A percentile compares a stretch with the other conserved stretches of the same genome.
These are phyloP conservation scores for Hordeum marinum DNA, from an alignment of 176 grass and related monocot species.

Conservation along the genomic window DNA sequence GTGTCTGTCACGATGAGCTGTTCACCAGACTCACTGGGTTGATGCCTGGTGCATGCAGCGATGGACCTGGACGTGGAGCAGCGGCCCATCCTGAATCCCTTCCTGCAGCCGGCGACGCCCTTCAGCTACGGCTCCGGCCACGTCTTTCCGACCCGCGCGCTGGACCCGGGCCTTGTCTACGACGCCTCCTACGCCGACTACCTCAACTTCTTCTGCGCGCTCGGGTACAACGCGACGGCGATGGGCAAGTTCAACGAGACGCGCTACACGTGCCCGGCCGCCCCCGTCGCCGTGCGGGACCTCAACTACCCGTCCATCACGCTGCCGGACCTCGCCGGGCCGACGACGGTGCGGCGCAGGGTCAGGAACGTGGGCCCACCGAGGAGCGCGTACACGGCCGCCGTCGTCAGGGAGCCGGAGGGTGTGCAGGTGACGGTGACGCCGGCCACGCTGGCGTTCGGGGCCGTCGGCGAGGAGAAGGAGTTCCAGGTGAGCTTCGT, in stretches of 20 bases:
- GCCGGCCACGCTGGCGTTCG: constrained; percentile 34
- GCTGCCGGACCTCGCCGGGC: constrained; percentile 14
- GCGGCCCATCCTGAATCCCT: constrained; percentile 28
- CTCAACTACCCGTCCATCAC: constrained; percentile 72
- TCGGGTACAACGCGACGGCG: constrained; percentile 52
- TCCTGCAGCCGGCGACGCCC: constrained; percentile 36
- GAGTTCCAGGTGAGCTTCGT: constrained; percentile 46
- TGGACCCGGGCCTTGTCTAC: constrained; percentile 80
- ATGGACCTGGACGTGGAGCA: constrained; percentile 26
- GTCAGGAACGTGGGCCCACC: constrained; percentile 52
- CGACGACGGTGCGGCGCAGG: constrained; percentile 18
- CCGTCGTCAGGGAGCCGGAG: constrained; percentile 33
- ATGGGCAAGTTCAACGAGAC: constrained; percentile 12
- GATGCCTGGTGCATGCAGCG: constrained; percentile 16
- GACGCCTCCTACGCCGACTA: constrained; percentile 46
- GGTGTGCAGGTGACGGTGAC: constrained; percentile 54
- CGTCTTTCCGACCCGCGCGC: constrained; percentile 37
- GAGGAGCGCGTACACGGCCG: constrained; percentile 32
- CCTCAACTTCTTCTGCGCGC: constrained; percentile 63
- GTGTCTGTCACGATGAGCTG: no score
- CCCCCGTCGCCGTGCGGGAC: constrained; percentile 11
- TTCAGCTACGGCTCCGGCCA: constrained; percentile 69
- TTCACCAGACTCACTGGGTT: not conserved
- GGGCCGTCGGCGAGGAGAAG: constrained; percentile 47
- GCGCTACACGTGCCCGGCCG: constrained; percentile 43